Evolutionary conservation across 441 rosid species (phyloP).

Genomic region (Syzygium malaccense): DNA sequence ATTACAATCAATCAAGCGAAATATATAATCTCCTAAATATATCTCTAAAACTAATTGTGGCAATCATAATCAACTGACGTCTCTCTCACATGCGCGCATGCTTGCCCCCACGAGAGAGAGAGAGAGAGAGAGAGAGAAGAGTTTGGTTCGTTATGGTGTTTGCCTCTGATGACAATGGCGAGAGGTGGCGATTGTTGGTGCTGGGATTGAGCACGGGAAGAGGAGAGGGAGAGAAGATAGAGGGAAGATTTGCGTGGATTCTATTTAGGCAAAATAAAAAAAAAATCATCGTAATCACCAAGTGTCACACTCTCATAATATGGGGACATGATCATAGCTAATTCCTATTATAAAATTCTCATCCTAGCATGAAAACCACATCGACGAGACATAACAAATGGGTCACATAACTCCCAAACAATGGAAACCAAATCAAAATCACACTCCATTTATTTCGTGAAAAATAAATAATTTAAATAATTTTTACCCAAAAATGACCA

Average conservation of each 20-base stretch:
- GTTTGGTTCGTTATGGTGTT: not conserved
- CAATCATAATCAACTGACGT: not conserved
- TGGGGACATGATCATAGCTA: not conserved
- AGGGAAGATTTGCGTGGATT: not conserved
- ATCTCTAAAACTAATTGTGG: not conserved
- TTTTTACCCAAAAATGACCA: fast-evolving
- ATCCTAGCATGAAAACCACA: not conserved
- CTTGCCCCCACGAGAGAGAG: not conserved
- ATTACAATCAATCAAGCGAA: not conserved
- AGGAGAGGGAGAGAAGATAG: not conserved
- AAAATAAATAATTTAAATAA: too few relatives aligned
- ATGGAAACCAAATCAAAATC: not conserved
- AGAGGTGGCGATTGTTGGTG: not conserved
- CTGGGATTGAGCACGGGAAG: not conserved
- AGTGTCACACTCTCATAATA: not conserved
- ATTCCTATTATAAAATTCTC: not conserved
- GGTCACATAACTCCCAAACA: not conserved
- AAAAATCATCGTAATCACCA: not conserved
- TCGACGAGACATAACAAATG: not conserved
- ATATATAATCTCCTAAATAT: not conserved
- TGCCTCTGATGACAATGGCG: not conserved
- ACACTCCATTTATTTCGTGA: fast-evolving
- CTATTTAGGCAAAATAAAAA: not conserved
- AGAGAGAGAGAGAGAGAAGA: not conserved
- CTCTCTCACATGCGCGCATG: not conserved